Percentiles rank a stretch among this genome's conserved stretches.
Conservation (phyloP, 345 rosid species). For the Pugionium cornutum region DNA sequence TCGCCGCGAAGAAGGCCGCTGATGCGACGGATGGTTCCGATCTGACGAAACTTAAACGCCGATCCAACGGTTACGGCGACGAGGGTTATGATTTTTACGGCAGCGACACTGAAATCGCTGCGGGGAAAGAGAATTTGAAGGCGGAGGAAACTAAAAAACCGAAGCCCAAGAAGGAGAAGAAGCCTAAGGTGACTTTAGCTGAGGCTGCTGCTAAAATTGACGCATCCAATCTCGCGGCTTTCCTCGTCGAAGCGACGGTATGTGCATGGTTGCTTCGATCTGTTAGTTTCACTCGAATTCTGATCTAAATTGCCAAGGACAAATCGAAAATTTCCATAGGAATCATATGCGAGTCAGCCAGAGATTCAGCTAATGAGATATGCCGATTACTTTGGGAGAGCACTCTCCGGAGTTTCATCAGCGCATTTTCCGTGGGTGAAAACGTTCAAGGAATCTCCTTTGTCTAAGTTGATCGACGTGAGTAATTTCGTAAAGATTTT, state of each 20-base stretch:
- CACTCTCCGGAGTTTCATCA: slow-evolving; percentile 51
- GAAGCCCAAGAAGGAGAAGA: slow-evolving; percentile 63
- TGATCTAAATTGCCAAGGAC: neutral
- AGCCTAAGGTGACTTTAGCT: slow-evolving; percentile 62
- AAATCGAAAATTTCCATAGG: slow-evolving; percentile 35
- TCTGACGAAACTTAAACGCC: slow-evolving; percentile 39
- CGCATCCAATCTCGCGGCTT: slow-evolving; percentile 51
- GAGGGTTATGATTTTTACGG: slow-evolving; percentile 42
- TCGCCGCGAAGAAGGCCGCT: slow-evolving; percentile 42
- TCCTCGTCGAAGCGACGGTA: slow-evolving; percentile 51
- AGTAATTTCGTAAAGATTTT: slow-evolving; percentile 1
- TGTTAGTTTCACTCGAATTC: neutral
- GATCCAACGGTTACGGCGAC: slow-evolving; percentile 41
- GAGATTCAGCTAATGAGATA: slow-evolving; percentile 63
- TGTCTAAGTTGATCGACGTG: slow-evolving; percentile 56
- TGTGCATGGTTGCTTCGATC: slow-evolving; percentile 23
- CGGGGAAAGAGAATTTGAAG: slow-evolving; percentile 38
- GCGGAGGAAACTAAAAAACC: slow-evolving; percentile 44
- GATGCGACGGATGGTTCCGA: slow-evolving; percentile 15
- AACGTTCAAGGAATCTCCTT: slow-evolving; percentile 52
- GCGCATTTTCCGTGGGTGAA: slow-evolving; percentile 66
- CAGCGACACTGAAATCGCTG: slow-evolving; percentile 44
- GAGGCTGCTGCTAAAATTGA: slow-evolving; percentile 63
- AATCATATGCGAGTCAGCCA: slow-evolving; percentile 47
- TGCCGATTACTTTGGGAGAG: slow-evolving; percentile 66